Evolutionary conservation across 495 filamentous ascomycete genomes (phyloP).

Genomic region (Chlorociboria aeruginascens): DNA sequence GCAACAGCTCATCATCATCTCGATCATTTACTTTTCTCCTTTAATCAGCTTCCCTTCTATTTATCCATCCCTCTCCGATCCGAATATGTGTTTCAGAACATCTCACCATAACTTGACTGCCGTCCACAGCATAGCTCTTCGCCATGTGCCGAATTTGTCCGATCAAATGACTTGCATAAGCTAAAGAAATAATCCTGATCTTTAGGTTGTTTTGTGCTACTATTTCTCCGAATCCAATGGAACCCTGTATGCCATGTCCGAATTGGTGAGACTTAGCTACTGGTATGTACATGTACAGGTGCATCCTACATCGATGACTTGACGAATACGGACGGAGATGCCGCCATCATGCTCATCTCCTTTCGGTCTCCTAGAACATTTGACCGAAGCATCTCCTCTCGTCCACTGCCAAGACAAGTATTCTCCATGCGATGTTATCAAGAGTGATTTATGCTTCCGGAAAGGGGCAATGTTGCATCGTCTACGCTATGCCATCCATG

Average conservation of each 20-base stretch:
- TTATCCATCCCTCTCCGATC: no score
- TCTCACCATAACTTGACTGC: neutral
- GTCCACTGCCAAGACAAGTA: constrained; percentile 1
- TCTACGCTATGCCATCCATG: neutral
- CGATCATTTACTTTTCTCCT: no score
- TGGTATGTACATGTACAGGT: neutral
- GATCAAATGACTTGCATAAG: constrained; percentile 13
- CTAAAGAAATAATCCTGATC: neutral
- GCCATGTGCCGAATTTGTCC: neutral
- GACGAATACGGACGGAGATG: neutral
- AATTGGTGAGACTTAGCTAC: neutral
- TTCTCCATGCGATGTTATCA: constrained; percentile 10
- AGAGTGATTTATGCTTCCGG: neutral
- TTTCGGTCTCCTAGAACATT: neutral
- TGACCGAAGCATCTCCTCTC: neutral
- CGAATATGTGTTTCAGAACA: no score
- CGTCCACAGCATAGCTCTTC: neutral
- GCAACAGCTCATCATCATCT: no score
- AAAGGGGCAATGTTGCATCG: neutral
- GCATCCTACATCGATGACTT: neutral
- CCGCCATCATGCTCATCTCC: neutral
- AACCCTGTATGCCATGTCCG: neutral
- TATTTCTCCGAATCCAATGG: neutral
- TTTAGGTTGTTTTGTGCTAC: neutral
- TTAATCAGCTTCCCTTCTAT: no score